A percentile compares a stretch with the other conserved stretches of the same genome.
phyloP scores from a whole-genome alignment of 495 filamentous ascomycete species.

The Coniosporium apollinis region DNA sequence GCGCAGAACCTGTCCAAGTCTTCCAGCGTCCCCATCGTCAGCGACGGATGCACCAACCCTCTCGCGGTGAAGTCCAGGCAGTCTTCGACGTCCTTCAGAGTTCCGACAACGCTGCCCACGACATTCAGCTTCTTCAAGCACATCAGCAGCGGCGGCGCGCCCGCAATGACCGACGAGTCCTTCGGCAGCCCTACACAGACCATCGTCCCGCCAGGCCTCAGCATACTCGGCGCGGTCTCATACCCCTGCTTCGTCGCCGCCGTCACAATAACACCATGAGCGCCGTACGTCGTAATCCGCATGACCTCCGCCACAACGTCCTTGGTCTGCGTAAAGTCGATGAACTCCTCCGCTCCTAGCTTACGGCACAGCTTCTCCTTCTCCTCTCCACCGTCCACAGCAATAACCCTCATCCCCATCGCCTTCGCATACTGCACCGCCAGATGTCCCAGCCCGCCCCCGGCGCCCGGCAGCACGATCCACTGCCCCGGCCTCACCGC shows the following conservation, averaged over 20 bases:
- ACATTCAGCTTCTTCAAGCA: conserved; percentile 16
- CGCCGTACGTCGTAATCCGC: conserved; percentile 16
- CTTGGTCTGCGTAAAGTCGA: conserved; percentile 21
- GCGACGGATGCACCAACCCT: conserved; percentile 16
- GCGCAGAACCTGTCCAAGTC: conserved; percentile 17
- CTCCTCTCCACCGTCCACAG: conserved; percentile 23
- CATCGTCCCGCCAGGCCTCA: conserved; percentile 18
- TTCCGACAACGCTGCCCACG: conserved; percentile 18
- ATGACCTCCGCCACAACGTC: conserved; percentile 14
- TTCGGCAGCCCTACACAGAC: conserved; percentile 14
- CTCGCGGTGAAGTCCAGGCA: conserved; percentile 17
- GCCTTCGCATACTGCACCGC: conserved; percentile 18
- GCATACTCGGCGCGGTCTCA: conserved; percentile 7
- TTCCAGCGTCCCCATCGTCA: conserved; percentile 14
- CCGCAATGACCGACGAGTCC: conserved; percentile 11
- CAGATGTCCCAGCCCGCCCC: conserved; percentile 16
- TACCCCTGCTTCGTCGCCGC: conserved; percentile 13
- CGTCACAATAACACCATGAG: conserved; percentile 16
- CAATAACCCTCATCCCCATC: conserved; percentile 25
- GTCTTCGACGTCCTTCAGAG: conserved; percentile 18
- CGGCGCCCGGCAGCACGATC: conserved; percentile 17
- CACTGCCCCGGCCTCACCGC: conserved; percentile 18
- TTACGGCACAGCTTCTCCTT: conserved; percentile 18
- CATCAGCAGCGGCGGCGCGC: conserved; percentile 14
- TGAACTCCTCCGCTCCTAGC: conserved; percentile 23